Percentiles rank a stretch among this genome's conserved stretches.
Evolutionary conservation across 176 grass and related monocot species (phyloP).

Genomic region (Aegilops bicornis): DNA sequence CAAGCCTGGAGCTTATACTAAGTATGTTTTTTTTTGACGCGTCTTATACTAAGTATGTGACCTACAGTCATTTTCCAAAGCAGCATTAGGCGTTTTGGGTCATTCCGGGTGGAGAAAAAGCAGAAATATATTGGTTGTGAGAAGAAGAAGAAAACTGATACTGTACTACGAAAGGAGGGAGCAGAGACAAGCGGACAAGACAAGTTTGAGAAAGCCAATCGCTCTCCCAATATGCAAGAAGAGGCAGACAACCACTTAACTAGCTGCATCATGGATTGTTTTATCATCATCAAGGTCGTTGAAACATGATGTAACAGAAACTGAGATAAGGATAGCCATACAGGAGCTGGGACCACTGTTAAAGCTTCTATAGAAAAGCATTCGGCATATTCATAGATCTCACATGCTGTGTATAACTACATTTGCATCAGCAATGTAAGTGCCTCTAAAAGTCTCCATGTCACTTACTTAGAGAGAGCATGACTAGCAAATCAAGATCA

Average conservation of each 20-base stretch:
- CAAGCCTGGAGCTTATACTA: background rate
- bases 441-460: too few species aligned
- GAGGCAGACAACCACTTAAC: slow-evolving; percentile 34
- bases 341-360: slow-evolving; percentile 8
- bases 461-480: too few species aligned
- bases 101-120: background rate
- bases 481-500: too few species aligned
- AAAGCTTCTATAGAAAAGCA: slow-evolving; percentile 24
- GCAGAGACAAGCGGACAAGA: slow-evolving; percentile 14
- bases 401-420: too few species aligned
- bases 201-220: slow-evolving; percentile 27
- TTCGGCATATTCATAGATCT: background rate
- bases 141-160: background rate
- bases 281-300: background rate
- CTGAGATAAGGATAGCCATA: slow-evolving; percentile 12
- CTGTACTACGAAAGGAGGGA: background rate
- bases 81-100: background rate
- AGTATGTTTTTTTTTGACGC: too few species aligned
- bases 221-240: background rate
- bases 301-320: slow-evolving; percentile 24
- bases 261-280: slow-evolving; percentile 15
- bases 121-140: background rate
- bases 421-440: too few species aligned
- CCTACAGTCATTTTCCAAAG: background rate
- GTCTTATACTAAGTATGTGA: background rate